Evolutionary conservation across 2,329 filamentous ascomycete species (phyloP), one percentile per base, ranked within the genome.

Genomic region (Cercospora sp.): DNA sequence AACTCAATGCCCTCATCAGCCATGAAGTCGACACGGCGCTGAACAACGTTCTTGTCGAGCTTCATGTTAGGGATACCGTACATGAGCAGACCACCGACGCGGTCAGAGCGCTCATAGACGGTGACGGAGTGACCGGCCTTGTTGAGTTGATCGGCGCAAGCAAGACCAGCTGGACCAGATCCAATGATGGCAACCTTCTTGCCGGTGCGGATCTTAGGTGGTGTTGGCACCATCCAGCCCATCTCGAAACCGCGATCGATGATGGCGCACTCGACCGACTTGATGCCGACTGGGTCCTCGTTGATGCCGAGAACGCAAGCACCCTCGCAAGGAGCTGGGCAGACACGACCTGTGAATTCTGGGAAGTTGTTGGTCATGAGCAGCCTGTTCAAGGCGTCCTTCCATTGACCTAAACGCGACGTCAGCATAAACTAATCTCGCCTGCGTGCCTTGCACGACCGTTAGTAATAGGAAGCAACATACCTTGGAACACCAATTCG

Each of bases 11-110:
- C 94, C 82, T 97, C 94, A 3, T 89, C 87, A 65, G 91, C 92
- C 92, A 97, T 94, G 81, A 98, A 93, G 81, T 97, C 92, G 60
- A 95, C 93, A 80, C 94, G 91, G 63, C 94, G 91, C 85, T 97
- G 94, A 69, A 98, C 94, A 71, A 97, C 90, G 78, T 93, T 93
- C 87, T 98, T 98, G 84, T 98, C 94, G 51, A 98, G 91, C 85
- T 98, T 98, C 94, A 98, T 98, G 85, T 98, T 98, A 73, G 94
- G 94, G 74, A 98, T 98, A 74, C 94, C 94, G 79, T 98, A 97
- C 94, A 97, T 97, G 77, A 98, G 88, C 65, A 98, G 86, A 80
- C 94, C 94, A 82, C 94, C 94, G 67, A 91, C 84, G 72, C 94
- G 92, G 79, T 98, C 94, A 69, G 93, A 89, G 72, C 94, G 92